Evolutionary conservation across 2,329 filamentous ascomycete species (phyloP), one percentile per base, ranked within the genome.

Genomic region (Sporothrix mexicana): DNA sequence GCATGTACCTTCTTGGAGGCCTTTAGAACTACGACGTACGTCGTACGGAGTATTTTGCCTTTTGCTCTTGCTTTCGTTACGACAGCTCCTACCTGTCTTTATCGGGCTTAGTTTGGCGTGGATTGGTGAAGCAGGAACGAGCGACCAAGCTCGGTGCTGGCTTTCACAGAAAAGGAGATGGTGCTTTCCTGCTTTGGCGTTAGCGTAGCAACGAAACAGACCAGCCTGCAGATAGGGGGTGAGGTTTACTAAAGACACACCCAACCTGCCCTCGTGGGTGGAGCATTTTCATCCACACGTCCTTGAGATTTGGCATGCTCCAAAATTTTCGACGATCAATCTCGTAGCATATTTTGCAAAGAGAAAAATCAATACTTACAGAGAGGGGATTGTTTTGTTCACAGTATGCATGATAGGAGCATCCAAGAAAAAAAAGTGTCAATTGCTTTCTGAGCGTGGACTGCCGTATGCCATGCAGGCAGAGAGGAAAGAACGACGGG

Each of bases 161-260:
- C 55, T 67, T 25, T 45, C 45, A 51, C 64, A 67, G 5, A 51
- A 64, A 30, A 30, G 8, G 23, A n/a, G 64, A 53, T 30, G 49
- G 68, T 61, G 41, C 68, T 70, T 70, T 57, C 51, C 53, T 59
- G 55, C 23, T 64, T 51, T 43, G 57, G 41, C 45, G 45, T 41
- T 72, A 72, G 71, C 64, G 71, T 47, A 62, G 45, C 71, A 72
- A 64, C 71, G 64, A 45, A 69, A 5, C 47, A 72, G 43, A 8
- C 53, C 51, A 23, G 17, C 36, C 25, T 71, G 59, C 70, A 72
- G 41, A 45, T 47, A 17, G 41, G 25, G 25, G 61, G 41, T 36
- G 64, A 20, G 51, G 13, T 9, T 12, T 15, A 20, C 53, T 61
- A 59, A 43, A 9, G 20, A 49, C 68, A 70, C 68, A 20, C 68